Percentiles rank a stretch among this genome's conserved stretches.
Conservation (phyloP, 257 asterid species). For the Ocimum tenuiflorum region DNA sequence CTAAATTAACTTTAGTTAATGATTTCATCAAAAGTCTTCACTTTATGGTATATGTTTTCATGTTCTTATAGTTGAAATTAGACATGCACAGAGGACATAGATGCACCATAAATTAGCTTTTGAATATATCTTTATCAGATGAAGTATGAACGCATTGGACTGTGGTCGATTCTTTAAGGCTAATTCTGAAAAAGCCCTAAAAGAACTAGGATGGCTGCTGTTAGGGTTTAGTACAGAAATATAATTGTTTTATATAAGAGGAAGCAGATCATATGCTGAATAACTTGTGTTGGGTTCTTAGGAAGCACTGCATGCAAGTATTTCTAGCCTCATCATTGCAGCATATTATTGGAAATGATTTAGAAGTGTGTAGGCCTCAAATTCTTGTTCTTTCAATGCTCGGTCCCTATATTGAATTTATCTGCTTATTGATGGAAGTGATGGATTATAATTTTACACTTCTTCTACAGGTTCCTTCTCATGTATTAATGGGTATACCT, state of each 20-base stretch:
- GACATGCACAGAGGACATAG: too few relatives aligned
- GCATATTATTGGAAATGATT: not conserved
- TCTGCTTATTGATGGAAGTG: not conserved
- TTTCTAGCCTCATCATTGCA: not conserved
- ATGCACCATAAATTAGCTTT: not conserved
- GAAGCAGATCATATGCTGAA: not conserved
- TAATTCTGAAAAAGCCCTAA: not conserved
- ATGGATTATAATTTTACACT: not conserved
- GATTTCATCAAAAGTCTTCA: too few relatives aligned
- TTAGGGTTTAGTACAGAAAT: not conserved
- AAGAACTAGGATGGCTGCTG: not conserved
- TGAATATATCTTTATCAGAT: too few relatives aligned
- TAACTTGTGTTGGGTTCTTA: not conserved
- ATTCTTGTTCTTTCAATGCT: not conserved
- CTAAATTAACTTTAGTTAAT: too few relatives aligned
- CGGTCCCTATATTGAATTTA: not conserved
- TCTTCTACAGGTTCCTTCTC: conserved; percentile 48
- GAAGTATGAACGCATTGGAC: too few relatives aligned
- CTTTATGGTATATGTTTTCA: too few relatives aligned
- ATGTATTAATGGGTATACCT: conserved; percentile 52
- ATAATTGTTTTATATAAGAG: not conserved
- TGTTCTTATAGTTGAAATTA: not conserved
- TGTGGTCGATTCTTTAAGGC: not conserved
- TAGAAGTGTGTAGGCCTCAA: not conserved
- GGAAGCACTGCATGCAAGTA: not conserved